A percentile compares a stretch with the other conserved stretches of the same genome.
Conservation (phyloP, 306 rosid genomes). For the Echinosophora koreensis region DNA sequence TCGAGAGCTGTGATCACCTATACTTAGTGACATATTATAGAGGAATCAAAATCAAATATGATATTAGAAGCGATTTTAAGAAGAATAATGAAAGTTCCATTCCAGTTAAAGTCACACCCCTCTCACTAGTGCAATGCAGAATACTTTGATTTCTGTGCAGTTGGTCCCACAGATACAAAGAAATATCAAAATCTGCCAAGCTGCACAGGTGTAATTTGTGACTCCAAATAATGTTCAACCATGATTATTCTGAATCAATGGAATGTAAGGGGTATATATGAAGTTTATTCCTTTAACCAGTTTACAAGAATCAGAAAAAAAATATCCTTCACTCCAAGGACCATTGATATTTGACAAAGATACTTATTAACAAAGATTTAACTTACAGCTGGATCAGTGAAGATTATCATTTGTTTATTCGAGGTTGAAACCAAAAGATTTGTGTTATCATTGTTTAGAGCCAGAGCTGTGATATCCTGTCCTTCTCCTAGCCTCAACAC, state of each 20-base stretch:
- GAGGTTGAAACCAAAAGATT: conserved; percentile 93
- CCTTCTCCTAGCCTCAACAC: conserved; percentile 74
- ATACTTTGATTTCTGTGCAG: conserved; percentile 26
- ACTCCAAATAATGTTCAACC: conserved; percentile 21
- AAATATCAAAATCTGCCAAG: conserved; percentile 21
- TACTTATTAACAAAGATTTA: conserved; percentile 20
- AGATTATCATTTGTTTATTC: conserved; percentile 83
- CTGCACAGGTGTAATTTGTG: conserved; percentile 4
- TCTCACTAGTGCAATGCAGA: not conserved
- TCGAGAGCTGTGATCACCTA: conserved; percentile 7
- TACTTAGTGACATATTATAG: not conserved
- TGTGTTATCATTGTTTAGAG: conserved; percentile 84
- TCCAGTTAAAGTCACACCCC: conserved; percentile 6
- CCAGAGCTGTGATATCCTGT: conserved; percentile 87
- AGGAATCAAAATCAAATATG: conserved; percentile 15
- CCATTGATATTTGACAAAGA: conserved; percentile 15
- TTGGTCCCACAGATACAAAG: conserved; percentile 11
- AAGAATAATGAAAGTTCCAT: conserved; percentile 8
- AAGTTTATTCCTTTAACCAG: conserved; percentile 17
- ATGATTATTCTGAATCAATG: not conserved
- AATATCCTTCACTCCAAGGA: not conserved
- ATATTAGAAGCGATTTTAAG: conserved; percentile 12
- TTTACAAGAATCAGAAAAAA: conserved; percentile 28
- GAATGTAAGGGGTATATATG: conserved; percentile 30
- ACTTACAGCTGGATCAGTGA: conserved; percentile 97